Base-by-base conservation (phyloP, 495 filamentous ascomycete species). In the Tuber aestivum region DNA sequence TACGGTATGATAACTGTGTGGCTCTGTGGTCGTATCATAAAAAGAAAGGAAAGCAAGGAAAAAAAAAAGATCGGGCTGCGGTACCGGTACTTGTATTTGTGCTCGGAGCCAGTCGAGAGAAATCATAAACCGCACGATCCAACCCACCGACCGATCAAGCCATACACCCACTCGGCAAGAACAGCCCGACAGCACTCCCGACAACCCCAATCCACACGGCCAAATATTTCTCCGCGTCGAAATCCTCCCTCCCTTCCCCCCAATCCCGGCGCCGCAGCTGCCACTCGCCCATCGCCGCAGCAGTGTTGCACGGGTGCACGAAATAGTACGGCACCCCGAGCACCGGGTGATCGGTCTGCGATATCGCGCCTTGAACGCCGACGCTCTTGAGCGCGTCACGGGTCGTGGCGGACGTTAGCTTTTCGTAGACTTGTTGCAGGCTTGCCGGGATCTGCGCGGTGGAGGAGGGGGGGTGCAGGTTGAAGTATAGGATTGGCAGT, bases 261-360 rank as follows among this genome's bases (percentile, higher is more conserved):
- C 44, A n/a, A 18, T 16, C 20, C 50, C 3, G 8, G 48, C 48
- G n/a, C 48, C 9, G 23, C 48, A n/a, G 27, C n/a, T 41, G 48
- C 79, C 79, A 81, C 41, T 78, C 78, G 7, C 40, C 70, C 79
- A 81, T 69, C 9, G 78, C 75, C 27, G 72, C 75, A 4, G 79
- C 72, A n/a, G 79, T 81, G 42, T 70, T 74, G 37, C 79, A 81
- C 21, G 79, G 79, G 44, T 81, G 79, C 20, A 81, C 78, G 27
- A 81, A 81, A 68, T 77, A 81, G 65, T 71, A 81, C 1, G 70
- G 71, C 40, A 73, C 41, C 4, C 79, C 79, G 44, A 74, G 48
- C 2, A 75, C 70, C 0, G 79, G 79, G 50, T 81, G 75, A 8
- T 81, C 78, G 6, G 72, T 75, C 35, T 81, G 79, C 42, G 78